Evolutionary conservation across 148 eudicot genomes (phyloP), one percentile per base, ranked within the genome.

Genomic region (Vaccinium myrtillus): DNA sequence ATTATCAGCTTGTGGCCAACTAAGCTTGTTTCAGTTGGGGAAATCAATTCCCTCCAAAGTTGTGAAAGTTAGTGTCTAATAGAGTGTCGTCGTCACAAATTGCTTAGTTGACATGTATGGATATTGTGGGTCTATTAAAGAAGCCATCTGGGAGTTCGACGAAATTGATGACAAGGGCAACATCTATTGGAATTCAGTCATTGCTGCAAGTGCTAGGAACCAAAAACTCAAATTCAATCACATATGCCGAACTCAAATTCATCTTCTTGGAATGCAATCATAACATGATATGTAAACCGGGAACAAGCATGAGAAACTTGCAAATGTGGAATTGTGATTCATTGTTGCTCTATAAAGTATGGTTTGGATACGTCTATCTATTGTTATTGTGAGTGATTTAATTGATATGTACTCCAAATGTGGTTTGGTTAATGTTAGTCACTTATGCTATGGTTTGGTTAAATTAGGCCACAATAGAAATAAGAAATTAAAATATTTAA

Each of bases 171-270:
- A 89, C 7, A 43, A 43, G 87, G 95, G 92, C 76, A 82, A 84
- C 49, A 90, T 95, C 85, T 92, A 96, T 18, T 95, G 98, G 96
- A 95, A 95, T 85, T 92, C 98, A 1, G 87, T 91, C 50, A 89
- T 95, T 12, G 92, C 98, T 15, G 98, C 98, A 8, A 85, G 90
- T 90, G 91, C 90, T 75, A 87, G 94, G 87, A 93, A 90, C 82
- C 88, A 63, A 75, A 87, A 84, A 85, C 90, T 90, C 58, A 53
- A 85, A 83, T 92, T 75, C 75, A 94, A 81, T 81, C 78, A 32
- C 82, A 56, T 46, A 93, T 91, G 95, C 94, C 94, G 1, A 85
- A 81, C 75, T 91, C 98, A 5, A 91, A 88, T 90, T 92, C 98
- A 77, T 96, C 95, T 19, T 93, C 98, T 3, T 93, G 96, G 96